Percentiles rank a stretch among this genome's conserved stretches.
These are phyloP conservation scores for Colletotrichum falcatum DNA, from an alignment of 2,329 filamentous ascomycete genomes.

Conservation along the genomic window DNA sequence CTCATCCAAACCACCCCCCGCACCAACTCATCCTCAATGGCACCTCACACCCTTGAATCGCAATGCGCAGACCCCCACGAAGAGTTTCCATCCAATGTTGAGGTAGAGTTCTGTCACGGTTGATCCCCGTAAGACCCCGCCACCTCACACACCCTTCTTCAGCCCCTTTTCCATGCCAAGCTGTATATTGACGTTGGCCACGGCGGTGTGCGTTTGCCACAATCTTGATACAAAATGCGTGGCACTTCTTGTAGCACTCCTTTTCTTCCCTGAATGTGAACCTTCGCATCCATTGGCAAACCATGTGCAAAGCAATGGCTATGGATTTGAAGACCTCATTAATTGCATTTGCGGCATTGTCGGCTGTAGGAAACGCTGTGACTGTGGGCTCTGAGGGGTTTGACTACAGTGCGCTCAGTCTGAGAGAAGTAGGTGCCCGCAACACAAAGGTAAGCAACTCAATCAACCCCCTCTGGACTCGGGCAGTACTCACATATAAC, in stretches of 20 bases:
- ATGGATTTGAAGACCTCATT: neutral
- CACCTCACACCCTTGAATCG: neutral
- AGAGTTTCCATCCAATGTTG: neutral
- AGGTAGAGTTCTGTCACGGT: neutral
- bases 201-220: slow-evolving; percentile 1
- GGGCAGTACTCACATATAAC: neutral
- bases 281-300: neutral
- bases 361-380: neutral
- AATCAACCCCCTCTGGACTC: neutral
- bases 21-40: slow-evolving; percentile 5
- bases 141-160: neutral
- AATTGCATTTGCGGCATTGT: neutral
- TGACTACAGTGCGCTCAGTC: slow-evolving; percentile 46
- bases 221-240: slow-evolving; percentile 3
- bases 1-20: neutral
- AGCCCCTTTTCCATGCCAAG: neutral
- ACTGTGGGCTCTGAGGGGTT: slow-evolving; percentile 38
- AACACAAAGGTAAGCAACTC: slow-evolving; percentile 50
- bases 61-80: slow-evolving; percentile 1
- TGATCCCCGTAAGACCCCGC: neutral
- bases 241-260: neutral
- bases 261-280: too few relatives aligned
- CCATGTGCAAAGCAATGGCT: neutral
- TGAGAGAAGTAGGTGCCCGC: slow-evolving; percentile 52
- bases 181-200: neutral